Base-by-base conservation (phyloP, 441 rosid species). In the Theobroma grandiflorum region DNA sequence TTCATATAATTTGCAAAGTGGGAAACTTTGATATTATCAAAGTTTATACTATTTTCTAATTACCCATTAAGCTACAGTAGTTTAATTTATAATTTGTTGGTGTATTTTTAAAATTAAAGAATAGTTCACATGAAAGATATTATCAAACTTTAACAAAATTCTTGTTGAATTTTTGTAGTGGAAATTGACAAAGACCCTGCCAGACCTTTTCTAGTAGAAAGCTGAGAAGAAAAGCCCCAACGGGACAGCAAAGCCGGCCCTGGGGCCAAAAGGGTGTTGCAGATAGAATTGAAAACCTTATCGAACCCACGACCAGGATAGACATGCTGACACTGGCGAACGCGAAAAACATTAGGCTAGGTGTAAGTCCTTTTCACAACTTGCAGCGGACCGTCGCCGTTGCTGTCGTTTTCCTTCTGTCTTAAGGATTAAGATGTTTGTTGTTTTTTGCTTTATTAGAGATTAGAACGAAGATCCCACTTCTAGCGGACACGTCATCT, bases 301-400 rank as follows among this genome's bases (percentile, higher is more conserved):
- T 58, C 53, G 53, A 26, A 18, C 31, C n/a, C 33, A 53, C 37
- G 49, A 37, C 8, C 10, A 35, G 8, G 78, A 74, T 74, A 58
- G 55, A 26, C 52, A n/a, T 58, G 64, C 40, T n/a, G 18, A 16
- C 40, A 22, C 33, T 4, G 31, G 16, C 18, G 4, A 33, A 18
- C 33, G 6, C 2, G 6, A 20, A 10, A 37, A 4, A 52, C 0
- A 53, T 5, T 8, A 40, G 8, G 77, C 66, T 40, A 74, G 68
- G 55, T 59, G 66, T 74, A 3, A 42, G 0, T 45, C 9, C 31
- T 15, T 63, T 43, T 26, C 55, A 74, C 81, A 75, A 53, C 37
- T 45, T 84, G 87, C 74, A 84, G 87, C 87, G 78, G 61, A 77
- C 71, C 87, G 87, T 76, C 83, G 87, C 79, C 81, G 87, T 68